Conservation (phyloP, 192 early-diverging fungal genomes). For the Rhizoclosmatium sp. region DNA sequence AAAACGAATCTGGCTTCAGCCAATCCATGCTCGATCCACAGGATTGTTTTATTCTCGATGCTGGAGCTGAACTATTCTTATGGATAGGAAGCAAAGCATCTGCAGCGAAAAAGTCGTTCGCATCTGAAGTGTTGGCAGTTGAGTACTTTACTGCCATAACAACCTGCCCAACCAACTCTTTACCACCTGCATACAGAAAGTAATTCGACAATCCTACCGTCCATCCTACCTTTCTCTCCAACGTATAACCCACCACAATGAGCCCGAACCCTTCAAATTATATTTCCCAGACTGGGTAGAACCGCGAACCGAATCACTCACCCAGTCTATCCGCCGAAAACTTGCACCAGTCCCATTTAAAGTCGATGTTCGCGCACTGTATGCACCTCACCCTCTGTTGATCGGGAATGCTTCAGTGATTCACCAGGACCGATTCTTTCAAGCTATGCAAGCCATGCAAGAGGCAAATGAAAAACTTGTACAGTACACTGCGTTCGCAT, state of each 20-base stretch:
- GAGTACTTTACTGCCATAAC: neutral
- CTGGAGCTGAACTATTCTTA: constrained; percentile 54
- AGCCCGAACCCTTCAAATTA: constrained; percentile 61
- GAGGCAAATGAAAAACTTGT: constrained; percentile 48
- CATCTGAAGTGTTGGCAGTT: constrained; percentile 58
- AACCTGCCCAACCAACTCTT: neutral
- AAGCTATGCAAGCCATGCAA: constrained; percentile 22
- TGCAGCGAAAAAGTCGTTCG: constrained; percentile 19
- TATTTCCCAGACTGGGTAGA: constrained; percentile 59
- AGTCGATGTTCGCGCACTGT: constrained; percentile 60
- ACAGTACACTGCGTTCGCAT: constrained; percentile 51
- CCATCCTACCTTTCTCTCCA: constrained; percentile 55
- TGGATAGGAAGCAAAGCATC: constrained; percentile 55
- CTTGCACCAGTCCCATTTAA: constrained; percentile 6
- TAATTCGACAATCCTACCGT: constrained; percentile 42
- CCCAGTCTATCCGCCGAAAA: neutral
- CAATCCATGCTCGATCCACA: constrained; percentile 39
- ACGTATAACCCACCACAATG: constrained; percentile 43
- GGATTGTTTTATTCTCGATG: constrained; percentile 57
- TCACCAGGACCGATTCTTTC: neutral
- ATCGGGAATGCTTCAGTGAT: neutral
- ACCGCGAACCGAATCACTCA: neutral
- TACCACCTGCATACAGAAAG: constrained; percentile 14
- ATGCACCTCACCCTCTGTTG: constrained; percentile 38
- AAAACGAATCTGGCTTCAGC: constrained; percentile 2